Evolutionary conservation across 495 filamentous ascomycete species (phyloP).

Genomic region (Xylaria nigripes): DNA sequence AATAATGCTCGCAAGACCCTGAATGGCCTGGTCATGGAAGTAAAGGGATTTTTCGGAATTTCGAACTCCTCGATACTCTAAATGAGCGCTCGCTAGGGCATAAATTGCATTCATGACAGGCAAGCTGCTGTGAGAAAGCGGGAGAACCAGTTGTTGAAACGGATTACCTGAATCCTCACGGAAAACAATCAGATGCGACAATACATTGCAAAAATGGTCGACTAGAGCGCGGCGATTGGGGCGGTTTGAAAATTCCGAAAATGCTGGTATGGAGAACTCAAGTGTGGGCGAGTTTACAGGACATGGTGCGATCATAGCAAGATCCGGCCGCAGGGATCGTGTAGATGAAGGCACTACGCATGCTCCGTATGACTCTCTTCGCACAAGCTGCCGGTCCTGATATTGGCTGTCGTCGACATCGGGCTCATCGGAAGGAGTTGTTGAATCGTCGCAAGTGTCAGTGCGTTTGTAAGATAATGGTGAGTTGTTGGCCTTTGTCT

Average conservation of each 20-base stretch:
- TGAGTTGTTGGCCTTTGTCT: slow-evolving; percentile 19
- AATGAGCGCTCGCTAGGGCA: slow-evolving; percentile 50
- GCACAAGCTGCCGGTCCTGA: slow-evolving; percentile 11
- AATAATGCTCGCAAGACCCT: slow-evolving; percentile 49
- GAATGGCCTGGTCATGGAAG: slow-evolving; percentile 52
- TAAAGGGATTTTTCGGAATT: slow-evolving; percentile 49
- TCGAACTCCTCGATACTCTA: slow-evolving; percentile 49
- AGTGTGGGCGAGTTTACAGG: slow-evolving; percentile 38
- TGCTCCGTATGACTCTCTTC: slow-evolving; percentile 10
- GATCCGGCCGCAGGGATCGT: slow-evolving; percentile 27
- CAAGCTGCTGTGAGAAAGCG: slow-evolving; percentile 43
- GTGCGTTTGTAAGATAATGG: neutral
- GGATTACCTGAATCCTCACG: slow-evolving; percentile 56
- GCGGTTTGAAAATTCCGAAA: slow-evolving; percentile 47
- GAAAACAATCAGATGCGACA: slow-evolving; percentile 56
- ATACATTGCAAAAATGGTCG: slow-evolving; percentile 55
- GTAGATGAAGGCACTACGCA: slow-evolving; percentile 13
- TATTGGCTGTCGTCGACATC: slow-evolving; percentile 1
- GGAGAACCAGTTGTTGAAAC: slow-evolving; percentile 53
- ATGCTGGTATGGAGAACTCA: slow-evolving; percentile 45
- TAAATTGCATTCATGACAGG: slow-evolving; percentile 52
- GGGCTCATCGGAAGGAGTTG: slow-evolving; percentile 13
- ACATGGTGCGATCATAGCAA: slow-evolving; percentile 43
- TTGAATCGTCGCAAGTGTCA: neutral
- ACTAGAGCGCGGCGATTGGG: slow-evolving; percentile 48